Evolutionary conservation across 768 basidiomycete genomes (phyloP), one percentile per base, ranked within the genome.

Genomic region (Megacollybia marginata): DNA sequence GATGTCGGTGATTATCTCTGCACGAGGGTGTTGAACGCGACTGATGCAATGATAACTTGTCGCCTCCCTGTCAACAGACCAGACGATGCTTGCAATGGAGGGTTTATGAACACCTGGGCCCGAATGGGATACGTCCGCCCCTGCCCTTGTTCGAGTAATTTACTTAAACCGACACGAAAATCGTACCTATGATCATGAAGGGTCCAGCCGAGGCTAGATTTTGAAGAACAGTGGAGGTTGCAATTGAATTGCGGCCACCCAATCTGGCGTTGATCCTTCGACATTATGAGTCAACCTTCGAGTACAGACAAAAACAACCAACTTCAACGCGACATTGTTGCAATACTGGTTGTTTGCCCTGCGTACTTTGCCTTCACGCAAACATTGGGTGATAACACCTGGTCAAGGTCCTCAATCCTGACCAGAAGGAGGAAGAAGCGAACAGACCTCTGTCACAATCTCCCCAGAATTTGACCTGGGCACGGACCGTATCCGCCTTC

Each of bases 41-140:
- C 57, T 52, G 47, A 42, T 44, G 1, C 57, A 55, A 8, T 52
- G 57, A 31, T 79, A 79, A 5, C 60, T 56, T 32, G 65, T 68
- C 0, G 62, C 69, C 0, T 60, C 32, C 1, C 0, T 13, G 45
- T 80, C 74, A 19, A 65, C 62, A 0, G 77, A 79, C 0, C 69
- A 68, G 0, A 80, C 79, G 0, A 80, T 57, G 0, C 70, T 67
- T 0, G 75, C 69, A 2, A 80, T 66, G 0, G 78, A 80, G 0
- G 79, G 69, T 18, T 69, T 62, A 0, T 48, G 23, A 0, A 65
- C 48, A 0, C 74, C 73, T 3, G 77, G 70, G 1, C 65, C 68
- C 0, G 77, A 74, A 50, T 80, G 79, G 5, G 72, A 69, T 0
- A 76, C 58, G 50, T 64, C 69, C 20, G 63, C 65, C 15, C 69